Evolutionary conservation across 495 filamentous ascomycete species (phyloP).

Genomic region (Neurospora tetraspora): DNA sequence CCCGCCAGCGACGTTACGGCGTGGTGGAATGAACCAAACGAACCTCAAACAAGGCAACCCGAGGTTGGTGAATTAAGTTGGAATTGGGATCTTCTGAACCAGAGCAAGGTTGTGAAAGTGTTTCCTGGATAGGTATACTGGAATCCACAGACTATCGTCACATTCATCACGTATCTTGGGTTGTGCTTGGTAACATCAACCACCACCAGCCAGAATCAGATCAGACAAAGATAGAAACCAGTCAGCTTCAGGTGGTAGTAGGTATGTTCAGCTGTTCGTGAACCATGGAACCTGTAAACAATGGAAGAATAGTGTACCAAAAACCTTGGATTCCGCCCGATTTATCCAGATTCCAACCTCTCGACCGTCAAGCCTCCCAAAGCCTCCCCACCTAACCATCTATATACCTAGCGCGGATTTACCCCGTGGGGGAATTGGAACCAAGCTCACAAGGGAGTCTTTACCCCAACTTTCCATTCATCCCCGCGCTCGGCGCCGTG

Average conservation of each 20-base stretch:
- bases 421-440: not conserved
- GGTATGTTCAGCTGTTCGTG: not conserved
- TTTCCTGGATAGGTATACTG: no score
- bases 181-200: not conserved
- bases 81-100: not conserved
- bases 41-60: not conserved
- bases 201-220: not conserved
- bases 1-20: not conserved
- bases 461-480: not conserved
- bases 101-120: not conserved
- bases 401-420: not conserved
- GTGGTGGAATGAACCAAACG: not conserved
- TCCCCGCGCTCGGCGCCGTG: not conserved
- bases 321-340: not conserved
- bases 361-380: not conserved
- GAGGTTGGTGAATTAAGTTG: not conserved
- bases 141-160: no score
- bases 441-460: not conserved
- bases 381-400: not conserved
- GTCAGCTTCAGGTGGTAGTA: not conserved
- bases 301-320: not conserved
- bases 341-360: not conserved
- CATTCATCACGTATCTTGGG: no score
- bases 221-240: not conserved
- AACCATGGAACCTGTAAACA: not conserved